Percentiles rank a stretch among this genome's conserved stretches.
phyloP scores from a whole-genome alignment of 148 eudicot genomes.

The Persicaria tinctoria region DNA sequence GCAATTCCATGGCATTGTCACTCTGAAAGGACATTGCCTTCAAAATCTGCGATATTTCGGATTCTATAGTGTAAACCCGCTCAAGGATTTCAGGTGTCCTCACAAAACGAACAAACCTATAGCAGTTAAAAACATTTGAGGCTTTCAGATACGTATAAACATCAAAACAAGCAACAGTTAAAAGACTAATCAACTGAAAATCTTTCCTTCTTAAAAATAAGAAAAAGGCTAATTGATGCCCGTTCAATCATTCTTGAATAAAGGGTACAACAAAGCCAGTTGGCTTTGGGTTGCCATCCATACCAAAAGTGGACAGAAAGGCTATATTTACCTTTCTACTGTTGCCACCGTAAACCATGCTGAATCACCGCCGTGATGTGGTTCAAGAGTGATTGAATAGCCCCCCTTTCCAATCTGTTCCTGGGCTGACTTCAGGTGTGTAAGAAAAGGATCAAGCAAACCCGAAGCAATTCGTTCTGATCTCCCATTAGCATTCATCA shows the following conservation, averaged over 20 bases:
- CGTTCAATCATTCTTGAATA: too few species aligned
- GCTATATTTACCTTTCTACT: conserved; percentile 58
- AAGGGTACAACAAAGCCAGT: too few species aligned
- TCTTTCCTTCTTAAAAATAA: too few species aligned
- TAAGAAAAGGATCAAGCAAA: conserved; percentile 77
- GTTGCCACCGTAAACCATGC: conserved; percentile 95
- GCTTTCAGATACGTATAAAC: not conserved
- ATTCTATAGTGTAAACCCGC: conserved; percentile 85
- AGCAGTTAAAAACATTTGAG: conserved; percentile 5
- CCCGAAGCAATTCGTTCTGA: conserved; percentile 91
- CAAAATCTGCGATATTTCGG: conserved; percentile 83
- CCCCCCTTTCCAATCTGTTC: conserved; percentile 98
- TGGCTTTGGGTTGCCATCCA: too few species aligned
- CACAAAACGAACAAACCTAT: conserved; percentile 98
- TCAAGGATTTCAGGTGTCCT: conserved; percentile 96
- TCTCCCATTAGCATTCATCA: conserved; percentile 69
- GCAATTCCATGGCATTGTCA: conserved; percentile 35
- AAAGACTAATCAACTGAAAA: too few species aligned
- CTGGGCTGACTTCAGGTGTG: conserved; percentile 87
- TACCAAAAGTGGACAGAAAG: too few species aligned
- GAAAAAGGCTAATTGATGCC: too few species aligned
- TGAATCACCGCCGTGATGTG: conserved; percentile 41
- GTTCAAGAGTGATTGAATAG: conserved; percentile 80
- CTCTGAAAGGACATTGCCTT: conserved; percentile 71
- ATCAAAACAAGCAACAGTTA: not conserved